These are phyloP conservation scores for Quambalaria eucalypti DNA, from an alignment of 1,284 basidiomycete genomes.

Conservation along the genomic window DNA sequence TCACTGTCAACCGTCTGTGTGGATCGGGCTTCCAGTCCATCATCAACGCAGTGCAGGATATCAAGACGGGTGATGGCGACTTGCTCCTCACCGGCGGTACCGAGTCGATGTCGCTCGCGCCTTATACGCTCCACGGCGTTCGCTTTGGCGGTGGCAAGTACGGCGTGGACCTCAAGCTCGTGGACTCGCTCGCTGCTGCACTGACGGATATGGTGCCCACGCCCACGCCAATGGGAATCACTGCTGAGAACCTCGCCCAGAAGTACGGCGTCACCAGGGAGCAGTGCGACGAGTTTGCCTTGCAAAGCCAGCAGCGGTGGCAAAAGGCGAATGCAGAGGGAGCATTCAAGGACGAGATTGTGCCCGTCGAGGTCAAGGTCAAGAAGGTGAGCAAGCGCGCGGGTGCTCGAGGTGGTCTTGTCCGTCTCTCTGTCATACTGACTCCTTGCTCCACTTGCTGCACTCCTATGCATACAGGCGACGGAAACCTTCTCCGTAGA, in stretches of 20 bases:
- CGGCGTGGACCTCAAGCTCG: constrained; percentile 54
- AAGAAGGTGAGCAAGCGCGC: constrained; percentile 22
- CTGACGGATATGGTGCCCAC: constrained; percentile 53
- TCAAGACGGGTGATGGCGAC: constrained; percentile 72
- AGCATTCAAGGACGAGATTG: constrained; percentile 49
- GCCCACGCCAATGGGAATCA: constrained; percentile 56
- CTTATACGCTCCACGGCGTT: constrained; percentile 53
- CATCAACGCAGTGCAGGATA: constrained; percentile 83
- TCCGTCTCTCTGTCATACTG: not conserved
- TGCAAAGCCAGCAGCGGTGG: constrained; percentile 48
- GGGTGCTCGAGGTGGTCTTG: not conserved
- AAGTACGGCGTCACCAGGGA: constrained; percentile 76
- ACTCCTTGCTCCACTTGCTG: not conserved
- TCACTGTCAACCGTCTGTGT: constrained; percentile 68
- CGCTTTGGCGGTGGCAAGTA: constrained; percentile 47
- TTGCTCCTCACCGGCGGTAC: constrained; percentile 85
- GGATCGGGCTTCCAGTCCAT: constrained; percentile 91
- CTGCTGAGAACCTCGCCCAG: constrained; percentile 76
- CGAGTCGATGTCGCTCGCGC: constrained; percentile 92
- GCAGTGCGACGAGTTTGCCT: constrained; percentile 60
- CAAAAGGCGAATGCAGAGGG: constrained; percentile 49
- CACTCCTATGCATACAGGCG: constrained; percentile 3
- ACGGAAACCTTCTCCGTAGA: constrained; percentile 46
- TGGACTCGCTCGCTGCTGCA: constrained; percentile 53
- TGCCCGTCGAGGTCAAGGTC: constrained; percentile 44